These are phyloP conservation scores for Macrophomina pseudophaseolina DNA, from an alignment of 2,329 filamentous ascomycete genomes.

Conservation along the genomic window DNA sequence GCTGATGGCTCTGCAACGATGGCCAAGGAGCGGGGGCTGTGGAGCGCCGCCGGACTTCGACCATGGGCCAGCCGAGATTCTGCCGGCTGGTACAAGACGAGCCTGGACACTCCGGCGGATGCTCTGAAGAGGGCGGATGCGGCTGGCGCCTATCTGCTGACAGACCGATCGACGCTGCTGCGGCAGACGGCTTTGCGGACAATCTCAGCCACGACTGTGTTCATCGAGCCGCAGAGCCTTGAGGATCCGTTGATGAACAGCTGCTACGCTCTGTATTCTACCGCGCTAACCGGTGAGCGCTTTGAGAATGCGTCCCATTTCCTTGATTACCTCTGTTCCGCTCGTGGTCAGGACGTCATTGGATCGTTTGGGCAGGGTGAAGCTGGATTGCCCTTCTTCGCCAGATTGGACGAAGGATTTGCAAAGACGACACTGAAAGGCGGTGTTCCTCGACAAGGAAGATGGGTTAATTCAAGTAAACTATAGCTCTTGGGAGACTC, in stretches of 20 bases:
- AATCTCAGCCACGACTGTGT: neutral
- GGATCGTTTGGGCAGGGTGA: neutral
- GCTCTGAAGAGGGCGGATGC: neutral
- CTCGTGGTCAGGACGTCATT: neutral
- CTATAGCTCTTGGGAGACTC: no score
- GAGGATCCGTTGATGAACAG: conserved; percentile 3
- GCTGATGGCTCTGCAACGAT: neutral
- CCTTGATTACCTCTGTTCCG: neutral
- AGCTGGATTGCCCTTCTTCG: neutral
- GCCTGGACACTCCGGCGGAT: neutral
- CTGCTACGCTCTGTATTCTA: neutral
- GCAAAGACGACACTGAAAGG: neutral
- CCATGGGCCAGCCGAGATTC: neutral
- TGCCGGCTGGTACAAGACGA: neutral
- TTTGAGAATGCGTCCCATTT: neutral
- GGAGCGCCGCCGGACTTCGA: neutral
- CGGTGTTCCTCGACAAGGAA: neutral
- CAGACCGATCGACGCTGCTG: conserved; percentile 8
- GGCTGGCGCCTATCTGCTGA: neutral
- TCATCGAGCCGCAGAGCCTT: neutral
- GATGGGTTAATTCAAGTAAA: neutral
- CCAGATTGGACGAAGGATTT: neutral
- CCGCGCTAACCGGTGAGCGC: neutral
- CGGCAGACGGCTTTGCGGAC: neutral
- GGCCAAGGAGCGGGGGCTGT: neutral